These are phyloP conservation scores for Talaromyces funiculosus DNA, from an alignment of 2,329 filamentous ascomycete species.

Conservation along the genomic window DNA sequence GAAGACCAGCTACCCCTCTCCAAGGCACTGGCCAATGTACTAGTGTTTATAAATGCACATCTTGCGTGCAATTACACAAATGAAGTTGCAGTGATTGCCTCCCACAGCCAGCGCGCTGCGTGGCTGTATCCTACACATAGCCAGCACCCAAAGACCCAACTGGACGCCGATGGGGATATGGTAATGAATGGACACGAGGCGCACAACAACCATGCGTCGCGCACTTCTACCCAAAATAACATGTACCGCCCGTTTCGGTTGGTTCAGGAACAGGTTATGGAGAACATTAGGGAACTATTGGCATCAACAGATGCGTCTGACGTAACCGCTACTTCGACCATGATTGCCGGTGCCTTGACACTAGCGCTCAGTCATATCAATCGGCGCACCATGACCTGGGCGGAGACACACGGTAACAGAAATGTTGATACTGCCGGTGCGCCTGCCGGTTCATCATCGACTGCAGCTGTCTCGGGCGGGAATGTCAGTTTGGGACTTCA, in stretches of 20 bases:
- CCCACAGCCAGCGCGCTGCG: conserved; percentile 75
- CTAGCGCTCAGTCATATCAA: conserved; percentile 87
- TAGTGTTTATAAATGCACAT: conserved; percentile 96
- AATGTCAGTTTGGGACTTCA: conserved; percentile 50
- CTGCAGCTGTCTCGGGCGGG: conserved; percentile 27
- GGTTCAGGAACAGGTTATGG: conserved; percentile 74
- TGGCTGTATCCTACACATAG: conserved; percentile 73
- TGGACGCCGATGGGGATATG: conserved; percentile 46
- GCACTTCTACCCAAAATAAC: conserved; percentile 55
- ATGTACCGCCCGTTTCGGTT: conserved; percentile 90
- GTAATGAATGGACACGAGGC: conserved; percentile 51
- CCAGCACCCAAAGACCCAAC: conserved; percentile 14
- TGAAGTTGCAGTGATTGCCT: conserved; percentile 84
- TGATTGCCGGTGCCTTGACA: conserved; percentile 85
- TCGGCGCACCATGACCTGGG: conserved; percentile 64
- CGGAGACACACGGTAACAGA: conserved; percentile 49
- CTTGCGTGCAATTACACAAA: conserved; percentile 91
- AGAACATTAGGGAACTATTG: conserved; percentile 69
- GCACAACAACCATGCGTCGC: conserved; percentile 19
- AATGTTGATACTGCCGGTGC: conserved; percentile 33
- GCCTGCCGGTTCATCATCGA: conserved; percentile 16
- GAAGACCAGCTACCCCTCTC: conserved; percentile 69
- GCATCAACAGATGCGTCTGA: conserved; percentile 60
- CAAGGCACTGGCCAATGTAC: conserved; percentile 77
- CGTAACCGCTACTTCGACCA: conserved; percentile 65